A percentile compares a stretch with the other conserved stretches of the same genome.
Conservation (phyloP, 306 rosid species). For the Erythrophleum fordii region DNA sequence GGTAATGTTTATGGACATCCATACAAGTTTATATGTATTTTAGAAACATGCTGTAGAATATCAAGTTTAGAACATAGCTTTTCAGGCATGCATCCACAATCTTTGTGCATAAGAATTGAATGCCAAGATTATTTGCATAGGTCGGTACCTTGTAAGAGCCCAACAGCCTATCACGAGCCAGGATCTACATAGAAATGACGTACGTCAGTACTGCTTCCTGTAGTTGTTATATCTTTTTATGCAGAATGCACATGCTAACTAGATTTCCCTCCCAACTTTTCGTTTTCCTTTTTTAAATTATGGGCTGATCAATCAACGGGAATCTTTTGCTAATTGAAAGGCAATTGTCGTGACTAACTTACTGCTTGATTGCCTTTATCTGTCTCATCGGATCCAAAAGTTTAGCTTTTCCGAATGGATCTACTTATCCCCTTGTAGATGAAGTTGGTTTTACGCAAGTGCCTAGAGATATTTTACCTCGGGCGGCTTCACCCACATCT, state of each 20-base stretch:
- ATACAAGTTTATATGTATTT: background rate
- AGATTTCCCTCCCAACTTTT: background rate
- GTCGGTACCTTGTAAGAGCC: constrained; percentile 91
- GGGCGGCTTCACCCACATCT: constrained; percentile 99
- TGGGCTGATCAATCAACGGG: background rate
- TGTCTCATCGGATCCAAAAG: background rate
- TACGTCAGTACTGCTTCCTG: background rate
- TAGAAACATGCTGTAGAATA: constrained; percentile 30
- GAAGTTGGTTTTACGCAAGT: constrained; percentile 16
- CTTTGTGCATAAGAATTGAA: constrained; percentile 24
- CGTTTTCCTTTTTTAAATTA: background rate
- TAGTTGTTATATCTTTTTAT: background rate
- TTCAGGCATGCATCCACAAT: constrained; percentile 21
- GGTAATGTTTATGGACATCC: background rate
- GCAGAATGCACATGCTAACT: constrained; percentile 14
- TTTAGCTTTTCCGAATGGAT: background rate
- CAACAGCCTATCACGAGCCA: constrained; percentile 95
- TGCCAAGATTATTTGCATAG: constrained; percentile 9
- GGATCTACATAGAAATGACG: constrained; percentile 54
- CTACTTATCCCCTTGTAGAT: background rate
- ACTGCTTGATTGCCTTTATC: background rate
- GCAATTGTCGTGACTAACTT: background rate
- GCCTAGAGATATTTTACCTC: constrained; percentile 59
- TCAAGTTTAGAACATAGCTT: constrained; percentile 27
- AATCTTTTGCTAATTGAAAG: constrained; percentile 21